Percentiles rank a stretch among this genome's conserved stretches.
Conservation (phyloP, 2,329 filamentous ascomycete genomes). For the Colletotrichum lini region DNA sequence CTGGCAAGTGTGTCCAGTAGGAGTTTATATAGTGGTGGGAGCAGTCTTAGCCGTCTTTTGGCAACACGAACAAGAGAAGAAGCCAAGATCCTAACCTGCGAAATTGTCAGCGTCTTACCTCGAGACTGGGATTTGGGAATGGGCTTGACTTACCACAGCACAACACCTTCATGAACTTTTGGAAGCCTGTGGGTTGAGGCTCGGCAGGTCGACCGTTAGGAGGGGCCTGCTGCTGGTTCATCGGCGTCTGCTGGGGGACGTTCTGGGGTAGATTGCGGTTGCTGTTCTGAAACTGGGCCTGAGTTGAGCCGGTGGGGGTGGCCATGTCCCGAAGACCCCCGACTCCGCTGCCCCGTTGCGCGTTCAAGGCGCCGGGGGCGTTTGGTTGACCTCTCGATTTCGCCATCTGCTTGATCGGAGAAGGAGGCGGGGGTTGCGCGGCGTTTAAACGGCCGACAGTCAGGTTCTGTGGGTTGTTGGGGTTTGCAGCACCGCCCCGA, state of each 20-base stretch:
- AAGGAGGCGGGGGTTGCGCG: slow-evolving; percentile 90
- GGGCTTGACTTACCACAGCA: slow-evolving; percentile 78
- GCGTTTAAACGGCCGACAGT: slow-evolving; percentile 94
- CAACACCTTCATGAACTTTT: slow-evolving; percentile 92
- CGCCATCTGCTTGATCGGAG: slow-evolving; percentile 85
- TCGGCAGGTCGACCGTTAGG: slow-evolving; percentile 73
- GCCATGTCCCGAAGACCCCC: slow-evolving; percentile 82
- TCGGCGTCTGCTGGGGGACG: slow-evolving; percentile 72
- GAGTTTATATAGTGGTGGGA: slow-evolving; percentile 35
- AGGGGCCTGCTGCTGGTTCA: slow-evolving; percentile 66
- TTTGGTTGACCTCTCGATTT: slow-evolving; percentile 83
- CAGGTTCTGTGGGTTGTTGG: slow-evolving; percentile 75
- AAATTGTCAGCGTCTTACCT: slow-evolving; percentile 15
- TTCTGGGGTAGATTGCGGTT: slow-evolving; percentile 85
- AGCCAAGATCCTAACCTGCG: slow-evolving; percentile 35
- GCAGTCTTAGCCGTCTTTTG: slow-evolving; percentile 26
- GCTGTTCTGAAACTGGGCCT: slow-evolving; percentile 97
- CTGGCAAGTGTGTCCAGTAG: slow-evolving; percentile 38
- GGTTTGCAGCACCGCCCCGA: slow-evolving; percentile 75
- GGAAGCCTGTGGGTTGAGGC: slow-evolving; percentile 83
- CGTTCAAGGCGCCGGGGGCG: slow-evolving; percentile 79
- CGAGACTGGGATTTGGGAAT: not conserved
- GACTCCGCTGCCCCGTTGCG: slow-evolving; percentile 83
- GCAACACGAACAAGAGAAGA: slow-evolving; percentile 38
- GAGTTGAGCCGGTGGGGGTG: slow-evolving; percentile 90